Conservation (phyloP, 2,329 filamentous ascomycete species). For the Diaporthe nobilis region DNA sequence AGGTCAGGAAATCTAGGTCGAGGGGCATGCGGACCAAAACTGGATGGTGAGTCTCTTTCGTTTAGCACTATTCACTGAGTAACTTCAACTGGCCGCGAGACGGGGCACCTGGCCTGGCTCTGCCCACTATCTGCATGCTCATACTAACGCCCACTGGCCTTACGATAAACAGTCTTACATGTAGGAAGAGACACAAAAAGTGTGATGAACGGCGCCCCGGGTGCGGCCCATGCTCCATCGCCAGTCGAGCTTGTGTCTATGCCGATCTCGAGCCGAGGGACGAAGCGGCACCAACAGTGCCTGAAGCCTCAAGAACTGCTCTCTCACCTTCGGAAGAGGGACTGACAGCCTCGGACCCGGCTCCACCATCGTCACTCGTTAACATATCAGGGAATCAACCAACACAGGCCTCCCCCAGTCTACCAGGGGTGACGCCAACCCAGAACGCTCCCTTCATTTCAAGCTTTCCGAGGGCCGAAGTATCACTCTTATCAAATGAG, state of each 20-base stretch:
- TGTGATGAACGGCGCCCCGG: conserved; percentile 62
- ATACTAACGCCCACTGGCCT: conserved; percentile 11
- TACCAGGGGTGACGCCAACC: neutral
- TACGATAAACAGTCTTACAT: conserved; percentile 54
- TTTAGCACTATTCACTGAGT: neutral
- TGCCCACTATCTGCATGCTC: too few relatives aligned
- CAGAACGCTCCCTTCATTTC: neutral
- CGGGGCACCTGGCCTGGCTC: neutral
- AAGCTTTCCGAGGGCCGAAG: neutral
- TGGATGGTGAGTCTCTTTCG: conserved; percentile 51
- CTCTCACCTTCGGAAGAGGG: neutral
- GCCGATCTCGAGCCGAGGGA: conserved; percentile 1
- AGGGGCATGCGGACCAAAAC: conserved; percentile 59
- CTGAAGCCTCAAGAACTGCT: neutral
- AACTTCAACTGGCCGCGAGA: neutral
- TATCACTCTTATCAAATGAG: neutral
- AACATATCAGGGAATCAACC: neutral
- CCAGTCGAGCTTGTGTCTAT: conserved; percentile 24
- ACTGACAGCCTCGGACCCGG: neutral
- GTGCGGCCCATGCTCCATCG: conserved; percentile 21
- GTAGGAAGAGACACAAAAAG: conserved; percentile 63
- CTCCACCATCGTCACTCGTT: neutral
- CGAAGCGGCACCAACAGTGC: neutral
- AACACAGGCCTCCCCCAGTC: neutral
- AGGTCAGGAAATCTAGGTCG: conserved; percentile 54